Percentiles rank a stretch among this genome's conserved stretches.
These are phyloP conservation scores for Trichoderma harzianum DNA, from an alignment of 2,329 filamentous ascomycete genomes.

Conservation along the genomic window DNA sequence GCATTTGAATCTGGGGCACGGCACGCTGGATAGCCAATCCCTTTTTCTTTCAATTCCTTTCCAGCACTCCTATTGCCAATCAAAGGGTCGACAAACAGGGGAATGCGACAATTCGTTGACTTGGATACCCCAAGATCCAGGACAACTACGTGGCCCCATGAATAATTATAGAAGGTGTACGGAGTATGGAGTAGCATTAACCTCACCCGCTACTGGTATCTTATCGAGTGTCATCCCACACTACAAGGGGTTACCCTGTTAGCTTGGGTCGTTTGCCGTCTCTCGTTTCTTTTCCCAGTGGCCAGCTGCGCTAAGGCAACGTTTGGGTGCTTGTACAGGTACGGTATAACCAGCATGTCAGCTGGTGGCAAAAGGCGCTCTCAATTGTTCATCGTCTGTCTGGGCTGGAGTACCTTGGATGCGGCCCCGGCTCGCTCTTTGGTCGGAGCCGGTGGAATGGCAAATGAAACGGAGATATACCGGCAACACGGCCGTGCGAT, in stretches of 20 bases:
- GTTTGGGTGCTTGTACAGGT: neutral
- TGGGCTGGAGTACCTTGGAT: neutral
- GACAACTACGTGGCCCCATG: neutral
- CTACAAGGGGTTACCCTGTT: conserved; percentile 1
- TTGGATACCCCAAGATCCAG: neutral
- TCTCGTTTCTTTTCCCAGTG: neutral
- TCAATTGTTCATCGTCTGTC: neutral
- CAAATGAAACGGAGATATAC: conserved; percentile 5
- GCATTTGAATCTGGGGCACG: neutral
- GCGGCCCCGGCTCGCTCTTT: neutral
- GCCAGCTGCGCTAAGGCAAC: conserved; percentile 1
- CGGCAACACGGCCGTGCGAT: neutral
- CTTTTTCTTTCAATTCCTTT: neutral
- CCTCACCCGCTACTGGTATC: conserved; percentile 11
- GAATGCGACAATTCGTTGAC: neutral
- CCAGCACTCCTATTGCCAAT: neutral
- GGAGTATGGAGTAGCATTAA: conserved; percentile 1
- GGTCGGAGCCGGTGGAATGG: conserved; percentile 4
- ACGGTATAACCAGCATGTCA: neutral
- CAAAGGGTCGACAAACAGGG: neutral
- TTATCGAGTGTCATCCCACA: conserved; percentile 4
- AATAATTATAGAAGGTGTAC: neutral
- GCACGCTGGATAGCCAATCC: neutral
- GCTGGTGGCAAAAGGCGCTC: conserved; percentile 1
- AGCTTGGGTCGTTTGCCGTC: conserved; percentile 4